Percentiles rank a stretch among this genome's conserved stretches.
Conservation (phyloP, 2,329 filamentous ascomycete genomes). For the Phoma herbarum region DNA sequence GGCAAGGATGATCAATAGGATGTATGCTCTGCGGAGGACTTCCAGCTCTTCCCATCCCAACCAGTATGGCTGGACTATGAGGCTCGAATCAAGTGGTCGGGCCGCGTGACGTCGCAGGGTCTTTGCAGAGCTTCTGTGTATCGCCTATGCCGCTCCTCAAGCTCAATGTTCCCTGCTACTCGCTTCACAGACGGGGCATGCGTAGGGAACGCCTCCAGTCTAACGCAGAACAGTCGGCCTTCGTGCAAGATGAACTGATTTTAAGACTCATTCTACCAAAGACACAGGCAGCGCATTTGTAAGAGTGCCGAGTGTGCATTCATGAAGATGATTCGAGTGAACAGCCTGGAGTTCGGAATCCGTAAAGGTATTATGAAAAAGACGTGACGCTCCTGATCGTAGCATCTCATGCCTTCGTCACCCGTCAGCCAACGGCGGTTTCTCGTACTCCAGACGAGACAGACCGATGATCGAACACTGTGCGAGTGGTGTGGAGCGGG, state of each 20-base stretch:
- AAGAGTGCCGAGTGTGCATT: too few species aligned
- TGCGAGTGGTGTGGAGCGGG: conserved; percentile 7
- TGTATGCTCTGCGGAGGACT: not conserved
- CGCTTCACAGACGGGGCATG: too few species aligned
- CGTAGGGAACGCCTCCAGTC: too few species aligned
- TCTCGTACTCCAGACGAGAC: not conserved
- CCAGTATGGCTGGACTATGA: not conserved
- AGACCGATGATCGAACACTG: not conserved
- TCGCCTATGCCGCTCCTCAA: too few species aligned
- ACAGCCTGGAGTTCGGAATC: not conserved
- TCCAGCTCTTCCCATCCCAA: not conserved
- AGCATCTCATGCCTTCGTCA: not conserved
- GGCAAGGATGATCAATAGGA: not conserved
- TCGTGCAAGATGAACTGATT: too few species aligned
- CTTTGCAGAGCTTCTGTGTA: not conserved
- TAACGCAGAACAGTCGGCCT: too few species aligned
- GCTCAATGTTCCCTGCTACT: not conserved
- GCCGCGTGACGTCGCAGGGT: not conserved
- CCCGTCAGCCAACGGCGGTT: too few species aligned
- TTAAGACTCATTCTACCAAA: too few species aligned
- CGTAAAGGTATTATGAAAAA: not conserved
- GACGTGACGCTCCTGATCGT: not conserved
- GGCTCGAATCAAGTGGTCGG: not conserved
- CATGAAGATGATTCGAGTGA: too few species aligned
- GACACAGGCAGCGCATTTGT: too few species aligned